These are phyloP conservation scores for Fraxinus baroniana DNA, from an alignment of 305 asterid species.

Conservation along the genomic window DNA sequence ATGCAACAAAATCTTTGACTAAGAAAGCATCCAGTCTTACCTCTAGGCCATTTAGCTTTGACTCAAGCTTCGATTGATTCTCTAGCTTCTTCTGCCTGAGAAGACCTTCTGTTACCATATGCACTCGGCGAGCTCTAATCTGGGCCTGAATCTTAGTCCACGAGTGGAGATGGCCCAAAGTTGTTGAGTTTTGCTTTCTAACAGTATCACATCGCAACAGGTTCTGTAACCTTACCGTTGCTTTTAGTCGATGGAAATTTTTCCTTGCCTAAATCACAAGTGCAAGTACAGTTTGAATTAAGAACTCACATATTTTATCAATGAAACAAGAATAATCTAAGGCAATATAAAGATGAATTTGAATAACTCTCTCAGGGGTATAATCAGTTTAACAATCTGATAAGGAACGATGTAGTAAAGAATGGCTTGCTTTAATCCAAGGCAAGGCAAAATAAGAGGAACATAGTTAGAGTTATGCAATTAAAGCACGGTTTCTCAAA, in stretches of 20 bases:
- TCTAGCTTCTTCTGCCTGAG: conserved; percentile 78
- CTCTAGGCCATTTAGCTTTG: conserved; percentile 86
- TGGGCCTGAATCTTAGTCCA: conserved; percentile 77
- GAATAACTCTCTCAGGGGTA: not conserved
- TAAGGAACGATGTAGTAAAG: not conserved
- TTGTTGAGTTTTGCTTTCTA: conserved; percentile 69
- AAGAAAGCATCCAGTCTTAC: conserved; percentile 31
- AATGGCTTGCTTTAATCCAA: not conserved
- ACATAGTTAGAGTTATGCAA: not conserved
- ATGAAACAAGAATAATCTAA: not conserved
- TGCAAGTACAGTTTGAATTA: not conserved
- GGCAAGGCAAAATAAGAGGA: not conserved
- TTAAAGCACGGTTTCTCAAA: not conserved
- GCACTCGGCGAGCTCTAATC: conserved; percentile 64
- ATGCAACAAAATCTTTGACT: not conserved
- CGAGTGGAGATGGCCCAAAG: conserved; percentile 60
- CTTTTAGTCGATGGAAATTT: conserved; percentile 51
- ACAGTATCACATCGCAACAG: conserved; percentile 52
- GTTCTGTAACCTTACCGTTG: conserved; percentile 54
- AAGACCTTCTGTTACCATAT: conserved; percentile 75
- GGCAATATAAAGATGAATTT: not conserved
- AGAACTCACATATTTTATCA: not conserved
- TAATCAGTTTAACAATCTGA: not conserved
- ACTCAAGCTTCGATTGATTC: conserved; percentile 79
- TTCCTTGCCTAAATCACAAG: conserved; percentile 64